Conservation (phyloP, 23 red algal genomes). For the Gracilariopsis chorda region DNA sequence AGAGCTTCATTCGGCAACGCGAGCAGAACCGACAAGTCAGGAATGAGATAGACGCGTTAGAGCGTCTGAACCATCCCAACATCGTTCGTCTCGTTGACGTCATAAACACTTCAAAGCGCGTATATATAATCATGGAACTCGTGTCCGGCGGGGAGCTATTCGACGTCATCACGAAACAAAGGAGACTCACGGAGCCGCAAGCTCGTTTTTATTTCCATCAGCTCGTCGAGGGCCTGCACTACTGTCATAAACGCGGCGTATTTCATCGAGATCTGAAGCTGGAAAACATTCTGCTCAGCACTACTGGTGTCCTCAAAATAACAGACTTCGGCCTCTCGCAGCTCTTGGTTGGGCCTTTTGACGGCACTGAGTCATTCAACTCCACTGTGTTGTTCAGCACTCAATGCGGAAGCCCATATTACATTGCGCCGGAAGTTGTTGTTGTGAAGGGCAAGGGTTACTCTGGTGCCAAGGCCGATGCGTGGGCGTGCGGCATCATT, state of each 20-base stretch:
- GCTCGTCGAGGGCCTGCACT: conserved; percentile 59
- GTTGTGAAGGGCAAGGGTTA: conserved; percentile 7
- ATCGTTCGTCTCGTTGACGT: conserved; percentile 42
- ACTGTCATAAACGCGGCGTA: conserved; percentile 67
- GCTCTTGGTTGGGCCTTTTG: not conserved
- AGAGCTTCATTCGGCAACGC: conserved; percentile 16
- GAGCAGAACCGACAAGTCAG: conserved; percentile 39
- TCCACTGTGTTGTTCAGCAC: conserved; percentile 40
- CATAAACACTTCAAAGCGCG: conserved; percentile 6
- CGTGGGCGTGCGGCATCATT: conserved; percentile 72
- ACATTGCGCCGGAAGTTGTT: conserved; percentile 72
- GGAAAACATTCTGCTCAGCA: conserved; percentile 83
- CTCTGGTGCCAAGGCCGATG: conserved; percentile 51
- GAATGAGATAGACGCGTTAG: conserved; percentile 50
- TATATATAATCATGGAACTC: conserved; percentile 83
- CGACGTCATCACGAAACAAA: conserved; percentile 38
- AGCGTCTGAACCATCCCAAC: conserved; percentile 37
- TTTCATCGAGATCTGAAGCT: conserved; percentile 92
- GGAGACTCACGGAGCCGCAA: conserved; percentile 42
- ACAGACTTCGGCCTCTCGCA: conserved; percentile 80
- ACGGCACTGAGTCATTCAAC: conserved; percentile 8
- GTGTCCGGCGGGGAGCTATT: conserved; percentile 70
- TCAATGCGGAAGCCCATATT: conserved; percentile 66
- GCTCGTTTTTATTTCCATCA: conserved; percentile 69
- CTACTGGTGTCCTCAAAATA: conserved; percentile 59